Evolutionary conservation across 345 rosid genomes (phyloP).

Genomic region (Boechera retrofracta): DNA sequence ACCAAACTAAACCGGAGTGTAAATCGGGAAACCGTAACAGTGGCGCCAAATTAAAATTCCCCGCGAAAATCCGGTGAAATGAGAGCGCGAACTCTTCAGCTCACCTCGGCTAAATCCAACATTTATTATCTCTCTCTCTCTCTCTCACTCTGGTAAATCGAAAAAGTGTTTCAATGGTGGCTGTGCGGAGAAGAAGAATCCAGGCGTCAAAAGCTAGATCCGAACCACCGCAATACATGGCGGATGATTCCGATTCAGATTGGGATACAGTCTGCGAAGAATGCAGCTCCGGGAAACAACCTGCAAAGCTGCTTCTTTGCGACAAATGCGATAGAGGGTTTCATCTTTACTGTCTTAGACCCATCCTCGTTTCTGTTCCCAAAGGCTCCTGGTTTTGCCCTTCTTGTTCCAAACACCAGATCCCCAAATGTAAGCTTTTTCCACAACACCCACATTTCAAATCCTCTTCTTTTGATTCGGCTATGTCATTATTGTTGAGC

Average conservation of each 20-base stretch:
- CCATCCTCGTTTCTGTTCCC: conserved; percentile 84
- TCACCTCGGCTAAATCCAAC: neutral
- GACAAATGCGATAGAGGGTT: conserved; percentile 84
- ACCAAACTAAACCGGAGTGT: conserved; percentile 30
- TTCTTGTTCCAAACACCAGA: conserved; percentile 59
- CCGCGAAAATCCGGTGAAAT: conserved; percentile 34
- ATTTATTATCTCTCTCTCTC: neutral
- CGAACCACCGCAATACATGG: neutral
- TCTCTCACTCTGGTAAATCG: neutral
- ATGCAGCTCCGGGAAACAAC: conserved; percentile 71
- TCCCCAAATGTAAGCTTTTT: conserved; percentile 63
- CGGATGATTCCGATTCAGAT: conserved; percentile 30
- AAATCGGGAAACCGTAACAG: conserved; percentile 17
- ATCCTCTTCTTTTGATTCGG: neutral
- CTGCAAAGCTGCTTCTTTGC: conserved; percentile 77
- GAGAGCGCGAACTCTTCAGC: conserved; percentile 35
- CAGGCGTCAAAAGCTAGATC: conserved; percentile 53
- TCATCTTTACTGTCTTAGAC: conserved; percentile 85
- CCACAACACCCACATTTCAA: neutral
- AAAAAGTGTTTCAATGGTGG: conserved; percentile 22
- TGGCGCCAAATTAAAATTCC: conserved; percentile 37
- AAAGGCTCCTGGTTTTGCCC: conserved; percentile 88
- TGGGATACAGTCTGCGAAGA: conserved; percentile 60
- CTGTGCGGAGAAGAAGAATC: conserved; percentile 55
- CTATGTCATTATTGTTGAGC: conserved; percentile 3